These are phyloP conservation scores for Plectranthus barbatus DNA, from an alignment of 257 asterid species.

Conservation along the genomic window DNA sequence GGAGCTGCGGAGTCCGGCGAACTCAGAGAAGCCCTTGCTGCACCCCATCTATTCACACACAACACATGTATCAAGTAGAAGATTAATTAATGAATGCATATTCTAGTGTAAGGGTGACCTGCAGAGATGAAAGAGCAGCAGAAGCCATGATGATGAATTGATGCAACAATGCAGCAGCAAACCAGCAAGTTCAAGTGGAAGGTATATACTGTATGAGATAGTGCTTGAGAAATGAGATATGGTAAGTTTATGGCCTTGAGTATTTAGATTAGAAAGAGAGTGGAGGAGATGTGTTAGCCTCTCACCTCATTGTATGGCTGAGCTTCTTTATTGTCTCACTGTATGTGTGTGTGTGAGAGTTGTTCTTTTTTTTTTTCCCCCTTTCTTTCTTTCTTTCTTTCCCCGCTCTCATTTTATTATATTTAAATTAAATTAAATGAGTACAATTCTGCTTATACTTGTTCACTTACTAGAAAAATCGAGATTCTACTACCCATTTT, in stretches of 20 bases:
- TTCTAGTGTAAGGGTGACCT: conserved; percentile 25
- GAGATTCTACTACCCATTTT: too few relatives aligned
- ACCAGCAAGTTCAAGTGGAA: conserved; percentile 9
- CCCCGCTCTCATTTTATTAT: too few relatives aligned
- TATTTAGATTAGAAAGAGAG: conserved; percentile 18
- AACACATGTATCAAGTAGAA: conserved; percentile 40
- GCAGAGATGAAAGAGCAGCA: conserved; percentile 83
- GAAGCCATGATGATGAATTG: conserved; percentile 46
- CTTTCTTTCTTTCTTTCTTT: too few relatives aligned
- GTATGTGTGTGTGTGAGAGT: too few relatives aligned
- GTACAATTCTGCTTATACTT: too few relatives aligned
- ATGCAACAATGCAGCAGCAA: conserved; percentile 19
- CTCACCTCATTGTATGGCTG: conserved; percentile 78
- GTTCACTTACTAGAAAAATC: too few relatives aligned
- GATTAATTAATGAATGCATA: too few relatives aligned
- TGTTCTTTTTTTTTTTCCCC: too few relatives aligned
- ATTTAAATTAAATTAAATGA: too few relatives aligned
- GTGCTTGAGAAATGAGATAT: neutral
- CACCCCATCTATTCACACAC: conserved; percentile 63
- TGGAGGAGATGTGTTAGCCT: conserved; percentile 79
- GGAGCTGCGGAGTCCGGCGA: conserved; percentile 67
- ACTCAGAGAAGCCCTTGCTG: conserved; percentile 83
- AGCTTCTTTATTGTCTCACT: conserved; percentile 16
- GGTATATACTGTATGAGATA: neutral
- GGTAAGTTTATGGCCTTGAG: neutral